A percentile compares a stretch with the other conserved stretches of the same genome.
Conservation (phyloP, 2,329 filamentous ascomycete genomes). For the Ophiostoma montium region DNA sequence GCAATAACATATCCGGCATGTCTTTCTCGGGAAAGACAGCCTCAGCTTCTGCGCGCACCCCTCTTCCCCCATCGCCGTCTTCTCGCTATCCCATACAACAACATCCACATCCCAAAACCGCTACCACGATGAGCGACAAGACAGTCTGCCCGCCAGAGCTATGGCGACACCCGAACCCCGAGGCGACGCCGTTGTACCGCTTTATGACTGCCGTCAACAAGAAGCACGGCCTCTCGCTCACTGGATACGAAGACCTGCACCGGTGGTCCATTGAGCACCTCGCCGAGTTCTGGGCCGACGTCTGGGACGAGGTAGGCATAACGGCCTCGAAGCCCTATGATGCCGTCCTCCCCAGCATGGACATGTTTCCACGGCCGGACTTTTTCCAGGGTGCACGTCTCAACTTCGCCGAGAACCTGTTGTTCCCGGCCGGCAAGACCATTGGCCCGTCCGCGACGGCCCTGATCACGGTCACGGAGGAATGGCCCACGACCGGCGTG, state of each 20-base stretch:
- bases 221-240: conserved; percentile 48
- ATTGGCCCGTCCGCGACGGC: conserved; percentile 49
- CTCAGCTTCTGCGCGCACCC: no score
- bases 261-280: conserved; percentile 72
- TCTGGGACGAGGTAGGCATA: conserved; percentile 73
- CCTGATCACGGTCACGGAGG: conserved; percentile 70
- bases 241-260: conserved; percentile 62
- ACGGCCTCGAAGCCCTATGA: conserved; percentile 49
- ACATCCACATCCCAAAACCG: neutral
- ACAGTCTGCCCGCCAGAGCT: conserved; percentile 24
- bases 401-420: conserved; percentile 91
- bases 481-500: conserved; percentile 32
- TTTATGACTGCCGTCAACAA: conserved; percentile 58
- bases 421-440: conserved; percentile 50
- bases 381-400: conserved; percentile 71
- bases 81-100: neutral
- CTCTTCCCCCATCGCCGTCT: neutral
- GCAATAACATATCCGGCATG: no score
- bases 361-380: conserved; percentile 73
- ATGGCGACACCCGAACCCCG: conserved; percentile 57
- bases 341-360: conserved; percentile 52
- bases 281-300: conserved; percentile 66
- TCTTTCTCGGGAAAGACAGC: no score
- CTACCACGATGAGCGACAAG: neutral
- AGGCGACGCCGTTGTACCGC: conserved; percentile 54